phyloP scores from a whole-genome alignment of 768 basidiomycete species.

The Termitomyces sp. region DNA sequence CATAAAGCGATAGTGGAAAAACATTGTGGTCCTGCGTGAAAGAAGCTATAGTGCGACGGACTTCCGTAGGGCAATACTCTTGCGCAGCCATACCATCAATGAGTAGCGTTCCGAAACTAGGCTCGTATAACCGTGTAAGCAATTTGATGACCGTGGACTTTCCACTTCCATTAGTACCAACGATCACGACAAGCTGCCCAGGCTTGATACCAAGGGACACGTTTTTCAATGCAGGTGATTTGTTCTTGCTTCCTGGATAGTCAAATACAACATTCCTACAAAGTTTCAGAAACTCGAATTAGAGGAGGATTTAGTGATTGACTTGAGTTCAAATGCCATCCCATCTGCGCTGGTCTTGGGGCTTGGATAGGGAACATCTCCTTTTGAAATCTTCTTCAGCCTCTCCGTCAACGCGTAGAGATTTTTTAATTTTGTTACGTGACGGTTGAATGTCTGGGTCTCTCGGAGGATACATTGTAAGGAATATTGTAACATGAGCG shows the following conservation, averaged over 20 bases:
- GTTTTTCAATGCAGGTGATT: conserved; percentile 26
- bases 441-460: conserved; percentile 16
- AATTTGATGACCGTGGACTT: conserved; percentile 50
- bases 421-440: conserved; percentile 23
- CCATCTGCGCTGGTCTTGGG: conserved; percentile 13
- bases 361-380: conserved; percentile 19
- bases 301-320: neutral
- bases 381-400: conserved; percentile 19
- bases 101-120: conserved; percentile 33
- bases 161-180: conserved; percentile 52
- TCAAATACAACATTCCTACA: conserved; percentile 45
- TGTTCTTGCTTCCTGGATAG: conserved; percentile 41
- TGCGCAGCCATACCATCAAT: conserved; percentile 36
- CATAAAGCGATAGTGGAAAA: conserved; percentile 40
- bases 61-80: conserved; percentile 29
- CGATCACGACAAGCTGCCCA: conserved; percentile 48
- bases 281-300: neutral
- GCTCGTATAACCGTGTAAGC: conserved; percentile 42
- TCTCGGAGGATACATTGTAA: conserved; percentile 15
- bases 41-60: conserved; percentile 39
- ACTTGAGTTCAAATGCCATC: conserved; percentile 25
- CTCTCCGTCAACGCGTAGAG: conserved; percentile 22
- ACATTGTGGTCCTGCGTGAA: conserved; percentile 45
- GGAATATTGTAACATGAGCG: conserved; percentile 21
- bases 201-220: conserved; percentile 39